Evolutionary conservation across 2,329 filamentous ascomycete genomes (phyloP), one percentile per base, ranked within the genome.

Genomic region (Fusarium mundagurra): DNA sequence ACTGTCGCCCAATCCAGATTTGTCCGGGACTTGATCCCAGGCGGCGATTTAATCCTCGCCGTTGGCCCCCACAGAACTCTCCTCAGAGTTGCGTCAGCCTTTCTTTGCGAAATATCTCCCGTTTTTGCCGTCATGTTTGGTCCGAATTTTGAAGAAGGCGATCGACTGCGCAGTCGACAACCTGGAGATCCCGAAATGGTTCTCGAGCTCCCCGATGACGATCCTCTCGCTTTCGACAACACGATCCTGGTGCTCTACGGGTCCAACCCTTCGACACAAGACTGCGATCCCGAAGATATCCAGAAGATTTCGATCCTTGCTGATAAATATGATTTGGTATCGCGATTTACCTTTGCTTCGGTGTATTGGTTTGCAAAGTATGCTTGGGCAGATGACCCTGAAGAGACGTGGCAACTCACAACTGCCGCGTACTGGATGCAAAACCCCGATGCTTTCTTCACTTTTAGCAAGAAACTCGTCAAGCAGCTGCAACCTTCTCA

Each of bases 61-160:
- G 67, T 75, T n/a, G 74, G 66, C 4, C 48, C 48, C 29, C 38
- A 53, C 33, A 53, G 64, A 34, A 58, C 39, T 33, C 66, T 67
- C 45, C 31, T 75, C 2, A 59, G 41, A 14, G 60, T 79, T 7
- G 51, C 70, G 20, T 78, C 74, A 1, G 53, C 63, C 38, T 71
- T 79, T 16, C 54, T 82, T 4, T 73, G 61, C 38, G 48, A 67
- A 4, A 66, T 71, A 16, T 75, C 73, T 20, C 69, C 63, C 1
- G 63, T 73, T 1, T 71, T 75, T 6, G 24, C 47, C 2, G 73
- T 61, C 1, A 75, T 75, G 69, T 65, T 75, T 13, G 61, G 63
- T 2, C 60, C 66, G 2, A 39, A 64, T 24, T 73, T 73, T 7
- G 60, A 54, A 33, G 64, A 72, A 34, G 69, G 69, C 4, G 51